Conservation (phyloP, 2,329 filamentous ascomycete species). For the Pseudopithomyces chartarum region DNA sequence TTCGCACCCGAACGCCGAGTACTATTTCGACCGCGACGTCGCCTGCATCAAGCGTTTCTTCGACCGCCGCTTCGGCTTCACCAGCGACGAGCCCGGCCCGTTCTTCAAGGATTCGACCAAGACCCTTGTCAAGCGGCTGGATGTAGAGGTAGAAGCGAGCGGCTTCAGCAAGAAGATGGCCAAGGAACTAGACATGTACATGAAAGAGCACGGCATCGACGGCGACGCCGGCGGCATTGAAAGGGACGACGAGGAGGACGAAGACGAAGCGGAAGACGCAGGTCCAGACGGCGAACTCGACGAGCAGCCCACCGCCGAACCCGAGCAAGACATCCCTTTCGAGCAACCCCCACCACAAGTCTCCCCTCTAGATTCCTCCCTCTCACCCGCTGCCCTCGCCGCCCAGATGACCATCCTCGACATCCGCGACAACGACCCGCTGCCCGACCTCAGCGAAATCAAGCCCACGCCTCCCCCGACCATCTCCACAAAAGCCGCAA, state of each 20-base stretch:
- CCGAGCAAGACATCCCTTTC: not conserved
- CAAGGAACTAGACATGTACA: slow-evolving; percentile 89
- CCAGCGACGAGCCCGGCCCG: slow-evolving; percentile 78
- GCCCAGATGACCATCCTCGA: slow-evolving; percentile 45
- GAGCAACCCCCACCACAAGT: slow-evolving; percentile 1
- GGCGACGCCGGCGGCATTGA: slow-evolving; percentile 52
- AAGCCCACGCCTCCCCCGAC: slow-evolving; percentile 29
- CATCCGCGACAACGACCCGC: slow-evolving; percentile 40
- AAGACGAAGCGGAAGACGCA: slow-evolving; percentile 16
- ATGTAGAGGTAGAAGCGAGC: slow-evolving; percentile 87
- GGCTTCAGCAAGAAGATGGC: slow-evolving; percentile 97
- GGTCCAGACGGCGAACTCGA: slow-evolving; percentile 12
- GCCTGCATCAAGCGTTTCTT: slow-evolving; percentile 96
- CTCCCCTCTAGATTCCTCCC: not conserved
- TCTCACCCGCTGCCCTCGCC: slow-evolving; percentile 21
- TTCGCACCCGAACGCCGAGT: slow-evolving; percentile 89
- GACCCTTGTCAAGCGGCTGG: slow-evolving; percentile 71
- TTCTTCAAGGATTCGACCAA: slow-evolving; percentile 86
- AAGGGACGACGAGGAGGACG: slow-evolving; percentile 28
- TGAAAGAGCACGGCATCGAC: slow-evolving; percentile 71
- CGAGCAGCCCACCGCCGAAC: not conserved
- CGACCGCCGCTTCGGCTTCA: slow-evolving; percentile 84
- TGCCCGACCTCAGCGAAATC: slow-evolving; percentile 37
- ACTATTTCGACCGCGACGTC: slow-evolving; percentile 97
- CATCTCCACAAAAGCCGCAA: slow-evolving; percentile 42